These are phyloP conservation scores for Pythium chondricola DNA, from an alignment of 352 stramenopile species.

Conservation along the genomic window DNA sequence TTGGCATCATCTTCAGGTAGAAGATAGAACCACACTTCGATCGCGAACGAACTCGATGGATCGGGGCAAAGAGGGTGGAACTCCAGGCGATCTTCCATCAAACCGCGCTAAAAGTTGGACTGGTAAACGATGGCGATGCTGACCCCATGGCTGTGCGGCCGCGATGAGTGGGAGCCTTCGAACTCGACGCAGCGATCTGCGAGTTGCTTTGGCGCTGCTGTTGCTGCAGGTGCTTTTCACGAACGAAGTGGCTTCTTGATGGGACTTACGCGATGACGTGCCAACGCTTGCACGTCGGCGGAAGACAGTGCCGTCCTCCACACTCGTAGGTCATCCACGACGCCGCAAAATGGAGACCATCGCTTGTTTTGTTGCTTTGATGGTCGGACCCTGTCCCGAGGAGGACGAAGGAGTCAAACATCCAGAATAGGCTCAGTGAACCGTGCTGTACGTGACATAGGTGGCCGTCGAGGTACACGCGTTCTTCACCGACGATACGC, in stretches of 20 bases:
- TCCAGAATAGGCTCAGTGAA: constrained; percentile 2
- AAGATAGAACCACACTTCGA: constrained; percentile 16
- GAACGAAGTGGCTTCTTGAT: constrained; percentile 1
- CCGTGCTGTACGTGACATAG: not conserved
- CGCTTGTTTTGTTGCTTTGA: not conserved
- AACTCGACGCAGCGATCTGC: constrained; percentile 16
- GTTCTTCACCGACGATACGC: not conserved
- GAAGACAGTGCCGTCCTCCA: constrained; percentile 16
- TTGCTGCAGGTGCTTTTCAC: constrained; percentile 10
- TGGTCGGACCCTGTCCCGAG: constrained; percentile 19
- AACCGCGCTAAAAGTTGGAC: constrained; percentile 12
- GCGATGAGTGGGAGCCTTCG: constrained; percentile 11
- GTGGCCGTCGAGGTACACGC: not conserved
- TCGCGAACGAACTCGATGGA: constrained; percentile 13
- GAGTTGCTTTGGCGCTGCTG: constrained; percentile 4
- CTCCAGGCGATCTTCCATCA: constrained; percentile 14
- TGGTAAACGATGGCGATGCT: constrained; percentile 8
- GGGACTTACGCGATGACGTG: not conserved
- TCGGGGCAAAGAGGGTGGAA: constrained; percentile 17
- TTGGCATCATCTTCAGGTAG: constrained; percentile 7
- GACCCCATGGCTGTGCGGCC: constrained; percentile 9
- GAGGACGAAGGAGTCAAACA: constrained; percentile 12
- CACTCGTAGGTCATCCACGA: constrained; percentile 25
- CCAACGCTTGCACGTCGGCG: not conserved
- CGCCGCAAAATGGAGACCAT: constrained; percentile 26